Evolutionary conservation across 2,329 filamentous ascomycete genomes (phyloP).

Genomic region (Corinectria fuckeliana): DNA sequence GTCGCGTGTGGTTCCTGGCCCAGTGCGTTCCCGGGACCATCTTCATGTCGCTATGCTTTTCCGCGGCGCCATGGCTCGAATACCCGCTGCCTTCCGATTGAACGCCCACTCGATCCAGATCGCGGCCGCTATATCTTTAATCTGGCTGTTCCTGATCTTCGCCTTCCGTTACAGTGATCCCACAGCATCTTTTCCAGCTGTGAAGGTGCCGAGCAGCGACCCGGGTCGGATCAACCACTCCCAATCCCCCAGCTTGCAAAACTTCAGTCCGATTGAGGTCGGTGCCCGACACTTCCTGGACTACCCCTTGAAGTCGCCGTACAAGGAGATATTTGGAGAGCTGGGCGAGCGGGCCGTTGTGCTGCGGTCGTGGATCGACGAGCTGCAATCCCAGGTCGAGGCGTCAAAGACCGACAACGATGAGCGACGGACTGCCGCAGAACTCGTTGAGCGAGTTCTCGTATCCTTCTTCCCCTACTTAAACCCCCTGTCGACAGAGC

Average conservation of each 20-base stretch:
- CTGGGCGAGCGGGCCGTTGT: conserved; percentile 39
- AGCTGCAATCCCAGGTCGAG: conserved; percentile 8
- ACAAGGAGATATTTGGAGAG: conserved; percentile 42
- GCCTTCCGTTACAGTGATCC: conserved; percentile 14
- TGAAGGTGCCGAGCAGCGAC: background rate
- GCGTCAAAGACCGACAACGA: background rate
- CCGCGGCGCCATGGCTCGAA: conserved; percentile 14
- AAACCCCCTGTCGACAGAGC: background rate
- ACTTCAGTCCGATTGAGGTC: conserved; percentile 10
- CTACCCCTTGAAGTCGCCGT: conserved; percentile 39
- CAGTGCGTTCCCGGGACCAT: too few species aligned
- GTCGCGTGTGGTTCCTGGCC: too few species aligned
- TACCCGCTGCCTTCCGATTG: conserved; percentile 7
- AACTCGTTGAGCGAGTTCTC: conserved; percentile 1
- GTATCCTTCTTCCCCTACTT: conserved; percentile 38
- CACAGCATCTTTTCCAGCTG: background rate
- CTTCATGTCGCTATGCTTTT: too few species aligned
- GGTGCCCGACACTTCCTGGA: conserved; percentile 37
- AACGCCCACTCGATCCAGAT: conserved; percentile 19
- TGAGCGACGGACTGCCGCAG: conserved; percentile 10
- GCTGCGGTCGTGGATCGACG: conserved; percentile 24
- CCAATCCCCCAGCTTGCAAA: background rate
- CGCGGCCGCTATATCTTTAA: conserved; percentile 7
- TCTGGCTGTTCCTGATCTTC: conserved; percentile 21
- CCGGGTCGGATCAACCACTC: background rate